Base-by-base conservation (phyloP, 2,329 filamentous ascomycete genomes). In the Cladosporium sp. region DNA sequence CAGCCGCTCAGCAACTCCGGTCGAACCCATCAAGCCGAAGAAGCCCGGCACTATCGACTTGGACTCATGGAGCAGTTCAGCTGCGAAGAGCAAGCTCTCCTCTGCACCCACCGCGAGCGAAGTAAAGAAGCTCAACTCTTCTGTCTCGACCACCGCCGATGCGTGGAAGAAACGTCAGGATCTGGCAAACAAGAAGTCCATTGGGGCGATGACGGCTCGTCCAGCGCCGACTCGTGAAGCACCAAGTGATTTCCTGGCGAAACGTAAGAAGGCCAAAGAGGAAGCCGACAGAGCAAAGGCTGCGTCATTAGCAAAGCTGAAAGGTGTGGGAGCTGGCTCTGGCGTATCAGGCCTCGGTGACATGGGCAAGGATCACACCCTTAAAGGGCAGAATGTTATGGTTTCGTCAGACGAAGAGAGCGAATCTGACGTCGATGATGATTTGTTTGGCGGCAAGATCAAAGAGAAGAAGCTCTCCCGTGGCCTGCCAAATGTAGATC, bases 351-450 rank as follows among this genome's bases (percentile, higher is more conserved):
- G 84, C 20, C 77, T 94, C 43, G 80, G 86, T 30, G 75, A 90
- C 1, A 74, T 80, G 50, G 88, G 88, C 52, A 93, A 92, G 68
- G 89, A 93, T 49, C 86, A 92, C 62, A 78, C 80, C 3, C 79
- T 80, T 1, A 78, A 78, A 55, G 86, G 86, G 55, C 86, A 85
- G 62, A 89, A 92, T 56, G 89, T 97, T 67, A 95, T 97, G 89
- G 88, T 96, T 36, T 84, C 80, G 5, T 84, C 81, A 3, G 89
- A 93, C 43, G 73, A 75, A 49, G 71, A 72, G 54, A 86, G 88
- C 40, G 67, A 69, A 11, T 60, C 62, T 18, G 71, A 70, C 7
- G 71, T 70, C 8, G 63, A 64, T n/a, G 62, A 84, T 33, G 85
- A 87, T 11, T 79, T 89, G 2, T 84, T 84, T 56, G 81, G 77